Evolutionary conservation across 2,329 filamentous ascomycete species (phyloP).

Genomic region (Bipolaris cookei): DNA sequence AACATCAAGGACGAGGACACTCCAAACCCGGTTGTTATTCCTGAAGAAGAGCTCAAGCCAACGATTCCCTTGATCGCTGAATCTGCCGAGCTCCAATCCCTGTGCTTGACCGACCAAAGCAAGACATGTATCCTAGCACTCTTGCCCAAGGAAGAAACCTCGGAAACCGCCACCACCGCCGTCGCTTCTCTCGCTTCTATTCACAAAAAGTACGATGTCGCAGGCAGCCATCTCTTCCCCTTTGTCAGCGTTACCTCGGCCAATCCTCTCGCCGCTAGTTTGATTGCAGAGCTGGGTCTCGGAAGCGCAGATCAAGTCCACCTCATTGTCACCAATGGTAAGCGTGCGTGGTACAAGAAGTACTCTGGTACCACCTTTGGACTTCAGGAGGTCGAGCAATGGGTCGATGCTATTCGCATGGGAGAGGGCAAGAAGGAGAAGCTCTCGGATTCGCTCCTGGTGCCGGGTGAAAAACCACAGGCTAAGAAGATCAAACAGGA

Average conservation of each 20-base stretch:
- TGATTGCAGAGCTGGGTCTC: conserved; percentile 70
- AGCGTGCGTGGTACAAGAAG: conserved; percentile 83
- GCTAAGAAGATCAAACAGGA: conserved; percentile 30
- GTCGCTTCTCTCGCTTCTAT: conserved; percentile 70
- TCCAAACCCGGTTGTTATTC: conserved; percentile 58
- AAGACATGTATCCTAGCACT: conserved; percentile 79
- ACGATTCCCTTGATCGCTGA: conserved; percentile 71
- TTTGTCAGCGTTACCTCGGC: conserved; percentile 75
- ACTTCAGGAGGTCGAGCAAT: conserved; percentile 71
- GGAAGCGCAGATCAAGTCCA: conserved; percentile 62
- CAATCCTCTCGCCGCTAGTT: conserved; percentile 61
- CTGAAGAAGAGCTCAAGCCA: conserved; percentile 60
- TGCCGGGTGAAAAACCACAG: conserved; percentile 28
- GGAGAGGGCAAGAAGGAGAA: conserved; percentile 83
- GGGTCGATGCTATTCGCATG: conserved; percentile 90
- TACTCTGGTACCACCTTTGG: conserved; percentile 67
- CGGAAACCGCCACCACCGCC: conserved; percentile 54
- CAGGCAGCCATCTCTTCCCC: conserved; percentile 75
- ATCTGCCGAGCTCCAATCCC: conserved; percentile 67
- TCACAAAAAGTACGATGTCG: conserved; percentile 73
- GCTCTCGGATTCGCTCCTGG: conserved; percentile 60
- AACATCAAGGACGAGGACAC: conserved; percentile 53
- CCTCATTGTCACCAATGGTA: conserved; percentile 82
- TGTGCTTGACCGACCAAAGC: conserved; percentile 77
- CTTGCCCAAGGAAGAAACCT: conserved; percentile 51